These are phyloP conservation scores for Sinapis alba DNA, from an alignment of 441 rosid species.

Conservation along the genomic window DNA sequence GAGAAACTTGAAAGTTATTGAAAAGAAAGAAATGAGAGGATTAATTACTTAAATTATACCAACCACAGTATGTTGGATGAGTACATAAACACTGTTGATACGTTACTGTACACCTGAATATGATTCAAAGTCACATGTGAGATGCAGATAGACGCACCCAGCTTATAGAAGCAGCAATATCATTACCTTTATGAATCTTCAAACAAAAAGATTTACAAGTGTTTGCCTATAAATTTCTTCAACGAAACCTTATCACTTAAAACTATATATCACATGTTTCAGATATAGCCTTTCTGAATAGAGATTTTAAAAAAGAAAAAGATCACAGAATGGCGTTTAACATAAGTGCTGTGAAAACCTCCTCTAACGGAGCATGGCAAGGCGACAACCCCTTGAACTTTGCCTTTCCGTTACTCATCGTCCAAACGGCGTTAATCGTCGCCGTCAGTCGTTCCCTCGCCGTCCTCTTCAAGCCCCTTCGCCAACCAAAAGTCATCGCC, in stretches of 20 bases:
- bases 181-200: conserved; percentile 16
- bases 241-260: conserved; percentile 3
- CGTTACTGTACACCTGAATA: not conserved
- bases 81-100: not conserved
- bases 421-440: conserved; percentile 61
- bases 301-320: not conserved
- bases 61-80: conserved; percentile 4
- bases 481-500: conserved; percentile 78
- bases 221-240: conserved; percentile 33
- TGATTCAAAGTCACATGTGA: conserved; percentile 22
- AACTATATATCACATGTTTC: conserved; percentile 19
- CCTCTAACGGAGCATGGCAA: conserved; percentile 72
- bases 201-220: not conserved
- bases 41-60: not conserved
- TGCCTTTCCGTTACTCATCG: conserved; percentile 61
- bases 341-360: conserved; percentile 55
- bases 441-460: conserved; percentile 58
- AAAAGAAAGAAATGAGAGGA: not conserved
- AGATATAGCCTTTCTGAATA: not conserved
- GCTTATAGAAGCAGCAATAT: conserved; percentile 21
- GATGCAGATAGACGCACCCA: conserved; percentile 26
- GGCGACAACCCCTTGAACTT: conserved; percentile 65
- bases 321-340: conserved; percentile 42
- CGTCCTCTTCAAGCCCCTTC: conserved; percentile 64
- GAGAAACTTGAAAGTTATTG: not conserved